phyloP scores from a whole-genome alignment of 345 rosid species.

The Cardamine resedifolia region DNA sequence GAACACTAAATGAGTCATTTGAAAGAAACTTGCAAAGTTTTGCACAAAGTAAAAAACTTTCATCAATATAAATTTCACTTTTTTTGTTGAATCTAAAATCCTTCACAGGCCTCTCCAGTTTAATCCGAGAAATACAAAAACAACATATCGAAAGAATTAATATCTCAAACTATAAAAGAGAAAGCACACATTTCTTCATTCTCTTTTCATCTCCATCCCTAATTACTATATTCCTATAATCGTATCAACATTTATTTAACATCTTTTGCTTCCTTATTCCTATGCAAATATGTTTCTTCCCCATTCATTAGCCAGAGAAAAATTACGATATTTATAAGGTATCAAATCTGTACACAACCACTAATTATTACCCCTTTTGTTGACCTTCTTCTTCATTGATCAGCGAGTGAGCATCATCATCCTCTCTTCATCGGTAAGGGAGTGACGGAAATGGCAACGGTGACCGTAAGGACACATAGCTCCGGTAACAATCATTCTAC shows the following conservation, averaged over 20 bases:
- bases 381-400: conserved; percentile 1
- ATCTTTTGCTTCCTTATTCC: conserved; percentile 5
- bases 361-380: conserved; percentile 28
- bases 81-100: conserved; percentile 2
- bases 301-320: conserved; percentile 13
- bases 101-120: neutral
- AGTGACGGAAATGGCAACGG: conserved; percentile 94
- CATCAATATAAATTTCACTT: conserved; percentile 2
- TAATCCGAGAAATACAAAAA: conserved; percentile 3
- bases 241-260: conserved; percentile 27
- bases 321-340: conserved; percentile 28
- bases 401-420: conserved; percentile 38
- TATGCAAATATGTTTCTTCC: neutral
- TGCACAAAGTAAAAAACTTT: conserved; percentile 5
- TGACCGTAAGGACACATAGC: conserved; percentile 82
- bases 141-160: conserved; percentile 14
- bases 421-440: conserved; percentile 75
- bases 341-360: conserved; percentile 33
- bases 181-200: conserved; percentile 19
- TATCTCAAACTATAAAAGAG: conserved; percentile 9
- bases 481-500: conserved; percentile 73
- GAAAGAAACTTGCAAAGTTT: neutral
- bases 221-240: conserved; percentile 23
- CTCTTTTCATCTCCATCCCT: conserved; percentile 10
- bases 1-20: neutral